Evolutionary conservation across 257 asterid species (phyloP), one percentile per base, ranked within the genome.

Genomic region (Verbascum thapsus): DNA sequence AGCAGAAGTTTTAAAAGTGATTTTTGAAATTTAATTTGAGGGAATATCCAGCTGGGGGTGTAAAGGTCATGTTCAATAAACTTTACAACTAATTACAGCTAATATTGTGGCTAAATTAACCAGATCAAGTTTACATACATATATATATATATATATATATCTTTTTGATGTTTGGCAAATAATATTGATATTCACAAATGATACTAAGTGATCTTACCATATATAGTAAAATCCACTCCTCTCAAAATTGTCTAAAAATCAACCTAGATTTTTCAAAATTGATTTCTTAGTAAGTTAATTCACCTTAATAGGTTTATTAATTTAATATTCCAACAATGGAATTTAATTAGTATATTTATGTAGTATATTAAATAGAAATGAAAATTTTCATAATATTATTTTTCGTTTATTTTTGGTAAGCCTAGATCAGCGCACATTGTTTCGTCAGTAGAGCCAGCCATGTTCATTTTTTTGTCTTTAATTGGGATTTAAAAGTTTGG

Each of bases 391-490:
- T n/a, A n/a, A n/a, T n/a, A n/a, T n/a, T n/a, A n/a, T n/a, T 49
- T 30, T 51, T 17, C 16, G 1, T 34, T 44, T n/a, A 11, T 55
- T 64, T 43, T 4, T 23, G 49, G 13, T 61, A 11, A 18, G 16
- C 67, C 57, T 51, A 32, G 16, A 64, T 61, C 18, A 64, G 51
- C 60, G 77, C 77, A 68, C 80, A 51, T 71, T 56, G 74, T 65
- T 71, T 60, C 42, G 64, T 54, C 68, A 69, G 58, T 64, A 66
- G n/a, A n/a, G n/a, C n/a, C n/a, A n/a, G 73, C 61, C 72, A 65
- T 26, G 17, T 63, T 72, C 73, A 61, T 35, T 64, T 60, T 68
- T 16, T 49, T 60, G 73, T 77, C 62, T 54, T 72, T 43, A 41
- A 62, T 47, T 64, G 69, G 61, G 68, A 47, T 40, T 61, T 53